Evolutionary conservation across 345 rosid genomes (phyloP).

Genomic region (Aegle marmelos): DNA sequence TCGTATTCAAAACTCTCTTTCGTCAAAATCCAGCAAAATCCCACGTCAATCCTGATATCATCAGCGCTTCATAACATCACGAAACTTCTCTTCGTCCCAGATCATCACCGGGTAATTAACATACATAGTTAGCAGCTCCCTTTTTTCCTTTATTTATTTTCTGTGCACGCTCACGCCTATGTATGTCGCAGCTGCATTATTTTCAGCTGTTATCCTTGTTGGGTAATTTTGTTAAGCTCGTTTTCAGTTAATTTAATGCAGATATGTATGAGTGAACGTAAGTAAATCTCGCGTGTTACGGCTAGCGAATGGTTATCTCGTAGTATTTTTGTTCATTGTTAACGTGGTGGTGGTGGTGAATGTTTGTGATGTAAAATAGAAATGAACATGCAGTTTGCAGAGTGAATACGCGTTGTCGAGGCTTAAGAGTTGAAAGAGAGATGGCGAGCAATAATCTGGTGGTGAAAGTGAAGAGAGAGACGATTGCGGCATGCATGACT

Average conservation of each 20-base stretch:
- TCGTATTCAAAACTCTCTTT: slow-evolving; percentile 16
- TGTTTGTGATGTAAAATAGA: not conserved
- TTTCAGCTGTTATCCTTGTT: not conserved
- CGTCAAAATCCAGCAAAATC: slow-evolving; percentile 18
- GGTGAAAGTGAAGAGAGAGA: slow-evolving; percentile 64
- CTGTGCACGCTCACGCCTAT: not conserved
- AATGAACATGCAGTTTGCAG: not conserved
- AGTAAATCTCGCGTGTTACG: not conserved
- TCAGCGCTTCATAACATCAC: not conserved
- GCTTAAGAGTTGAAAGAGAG: slow-evolving; percentile 5
- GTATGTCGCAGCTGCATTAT: not conserved
- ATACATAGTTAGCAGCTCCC: not conserved
- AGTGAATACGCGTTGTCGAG: not conserved
- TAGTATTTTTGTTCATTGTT: not conserved
- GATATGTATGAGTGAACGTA: not conserved
- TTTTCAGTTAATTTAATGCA: not conserved
- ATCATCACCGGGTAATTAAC: not conserved
- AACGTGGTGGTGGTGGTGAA: not conserved
- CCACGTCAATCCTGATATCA: slow-evolving; percentile 27
- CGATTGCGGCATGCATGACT: slow-evolving; percentile 69
- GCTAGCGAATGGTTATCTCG: not conserved
- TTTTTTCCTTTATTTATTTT: too few species aligned
- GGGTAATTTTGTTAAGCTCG: not conserved
- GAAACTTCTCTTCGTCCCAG: not conserved
- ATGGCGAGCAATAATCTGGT: slow-evolving; percentile 51